Percentiles rank a stretch among this genome's conserved stretches.
These are phyloP conservation scores for Pseudocercospora crystallina DNA, from an alignment of 2,329 filamentous ascomycete species.

Conservation along the genomic window DNA sequence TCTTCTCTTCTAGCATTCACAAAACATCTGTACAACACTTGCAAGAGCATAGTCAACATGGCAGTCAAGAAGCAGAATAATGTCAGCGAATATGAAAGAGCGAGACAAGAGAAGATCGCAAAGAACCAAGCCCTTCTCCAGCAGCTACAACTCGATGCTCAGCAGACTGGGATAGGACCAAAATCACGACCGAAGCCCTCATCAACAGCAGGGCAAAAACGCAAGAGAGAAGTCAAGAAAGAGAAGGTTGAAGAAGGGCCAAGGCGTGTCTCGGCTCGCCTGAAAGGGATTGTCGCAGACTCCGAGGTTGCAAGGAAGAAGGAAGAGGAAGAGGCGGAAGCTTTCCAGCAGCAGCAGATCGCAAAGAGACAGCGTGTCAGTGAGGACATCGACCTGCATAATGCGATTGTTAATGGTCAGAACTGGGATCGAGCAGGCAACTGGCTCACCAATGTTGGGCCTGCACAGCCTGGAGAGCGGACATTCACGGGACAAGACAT, in stretches of 20 bases:
- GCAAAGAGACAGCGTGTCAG: conserved; percentile 63
- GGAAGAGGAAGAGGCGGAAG: conserved; percentile 63
- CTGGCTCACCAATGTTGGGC: conserved; percentile 66
- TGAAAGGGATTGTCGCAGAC: conserved; percentile 64
- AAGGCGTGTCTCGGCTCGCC: conserved; percentile 60
- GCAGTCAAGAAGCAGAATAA: conserved; percentile 20
- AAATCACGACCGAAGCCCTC: conserved; percentile 50
- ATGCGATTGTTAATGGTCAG: conserved; percentile 77
- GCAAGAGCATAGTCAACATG: conserved; percentile 13
- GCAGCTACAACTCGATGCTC: conserved; percentile 67
- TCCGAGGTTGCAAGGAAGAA: conserved; percentile 69
- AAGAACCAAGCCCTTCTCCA: conserved; percentile 80
- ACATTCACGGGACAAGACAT: conserved; percentile 87
- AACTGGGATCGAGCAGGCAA: conserved; percentile 65
- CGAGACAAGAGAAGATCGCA: conserved; percentile 81
- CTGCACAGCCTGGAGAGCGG: conserved; percentile 74
- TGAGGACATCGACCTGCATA: conserved; percentile 68
- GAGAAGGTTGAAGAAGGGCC: conserved; percentile 50
- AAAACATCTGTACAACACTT: background rate
- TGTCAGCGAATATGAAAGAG: conserved; percentile 83
- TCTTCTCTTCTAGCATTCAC: background rate
- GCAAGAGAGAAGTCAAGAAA: conserved; percentile 57
- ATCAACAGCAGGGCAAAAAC: conserved; percentile 43
- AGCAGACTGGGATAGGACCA: conserved; percentile 67
- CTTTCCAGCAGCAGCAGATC: conserved; percentile 55